A percentile compares a stretch with the other conserved stretches of the same genome.
phyloP scores from a whole-genome alignment of 805 yeast genomes.

The Zygosaccharomyces kombuchaensis region DNA sequence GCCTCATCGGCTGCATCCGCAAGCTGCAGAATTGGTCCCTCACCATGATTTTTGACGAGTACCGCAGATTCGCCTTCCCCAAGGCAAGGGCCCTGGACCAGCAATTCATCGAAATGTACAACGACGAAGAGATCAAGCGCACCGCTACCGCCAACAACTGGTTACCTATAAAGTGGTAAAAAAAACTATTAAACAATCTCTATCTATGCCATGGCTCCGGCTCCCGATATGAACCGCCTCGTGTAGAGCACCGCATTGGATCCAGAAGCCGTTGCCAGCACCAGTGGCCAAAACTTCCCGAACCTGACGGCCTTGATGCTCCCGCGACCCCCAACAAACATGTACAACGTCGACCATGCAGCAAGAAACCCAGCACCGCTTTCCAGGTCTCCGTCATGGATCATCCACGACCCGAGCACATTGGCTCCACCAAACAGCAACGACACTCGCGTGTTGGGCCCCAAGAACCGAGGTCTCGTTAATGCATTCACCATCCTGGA shows the following conservation, averaged over 20 bases:
- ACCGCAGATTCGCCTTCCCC: slow-evolving; percentile 89
- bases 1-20: slow-evolving; percentile 88
- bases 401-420: slow-evolving; percentile 68
- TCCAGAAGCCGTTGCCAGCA: slow-evolving; percentile 53
- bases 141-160: slow-evolving; percentile 51
- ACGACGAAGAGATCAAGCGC: slow-evolving; percentile 55
- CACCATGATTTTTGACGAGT: slow-evolving; percentile 93
- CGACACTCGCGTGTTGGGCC: slow-evolving; percentile 38
- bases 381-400: slow-evolving; percentile 67
- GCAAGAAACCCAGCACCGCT: slow-evolving; percentile 77
- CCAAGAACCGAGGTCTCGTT: slow-evolving; percentile 27
- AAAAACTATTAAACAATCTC: neutral
- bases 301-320: slow-evolving; percentile 49
- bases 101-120: slow-evolving; percentile 88
- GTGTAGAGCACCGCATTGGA: slow-evolving; percentile 68
- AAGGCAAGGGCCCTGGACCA: slow-evolving; percentile 94
- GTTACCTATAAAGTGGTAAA: slow-evolving; percentile 67
- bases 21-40: slow-evolving; percentile 88
- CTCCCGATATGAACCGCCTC: slow-evolving; percentile 54
- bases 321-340: slow-evolving; percentile 64
- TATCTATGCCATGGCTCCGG: slow-evolving; percentile 13
- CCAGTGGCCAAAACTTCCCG: slow-evolving; percentile 60
- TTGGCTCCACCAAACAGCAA: slow-evolving; percentile 57
- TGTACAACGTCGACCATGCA: slow-evolving; percentile 78
- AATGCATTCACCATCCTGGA: slow-evolving; percentile 6